phyloP scores from a whole-genome alignment of 176 grass and related monocot species.

The Puccinellia tenuiflora region DNA sequence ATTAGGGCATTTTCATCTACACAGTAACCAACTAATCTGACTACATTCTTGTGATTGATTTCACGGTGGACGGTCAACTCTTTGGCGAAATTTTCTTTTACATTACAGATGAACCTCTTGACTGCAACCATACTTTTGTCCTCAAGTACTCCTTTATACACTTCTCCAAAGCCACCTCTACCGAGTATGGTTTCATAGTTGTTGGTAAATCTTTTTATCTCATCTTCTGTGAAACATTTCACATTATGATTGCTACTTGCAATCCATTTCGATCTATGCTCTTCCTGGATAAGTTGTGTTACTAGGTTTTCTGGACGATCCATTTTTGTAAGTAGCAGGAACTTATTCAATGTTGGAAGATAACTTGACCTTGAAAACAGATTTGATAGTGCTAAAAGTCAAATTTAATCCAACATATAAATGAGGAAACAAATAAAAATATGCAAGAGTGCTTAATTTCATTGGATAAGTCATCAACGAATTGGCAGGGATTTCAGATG shows the following conservation, averaged over 20 bases:
- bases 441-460: neutral
- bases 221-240: neutral
- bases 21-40: conserved; percentile 5
- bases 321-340: neutral
- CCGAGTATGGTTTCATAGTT: neutral
- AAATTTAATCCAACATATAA: neutral
- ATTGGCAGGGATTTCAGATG: neutral
- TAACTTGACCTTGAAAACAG: neutral
- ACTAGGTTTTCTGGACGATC: neutral
- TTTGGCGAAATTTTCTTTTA: conserved; percentile 15
- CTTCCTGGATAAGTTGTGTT: neutral
- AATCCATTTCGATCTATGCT: neutral
- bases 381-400: neutral
- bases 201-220: conserved; percentile 16
- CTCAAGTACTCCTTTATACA: neutral
- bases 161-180: neutral
- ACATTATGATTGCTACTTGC: neutral
- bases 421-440: neutral
- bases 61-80: conserved; percentile 12
- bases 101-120: neutral
- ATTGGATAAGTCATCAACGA: neutral
- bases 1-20: neutral
- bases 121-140: conserved; percentile 20
- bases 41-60: conserved; percentile 25
- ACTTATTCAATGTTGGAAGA: neutral